Conservation (phyloP, 2,329 filamentous ascomycete genomes). For the Hymenoscyphus occultus region DNA sequence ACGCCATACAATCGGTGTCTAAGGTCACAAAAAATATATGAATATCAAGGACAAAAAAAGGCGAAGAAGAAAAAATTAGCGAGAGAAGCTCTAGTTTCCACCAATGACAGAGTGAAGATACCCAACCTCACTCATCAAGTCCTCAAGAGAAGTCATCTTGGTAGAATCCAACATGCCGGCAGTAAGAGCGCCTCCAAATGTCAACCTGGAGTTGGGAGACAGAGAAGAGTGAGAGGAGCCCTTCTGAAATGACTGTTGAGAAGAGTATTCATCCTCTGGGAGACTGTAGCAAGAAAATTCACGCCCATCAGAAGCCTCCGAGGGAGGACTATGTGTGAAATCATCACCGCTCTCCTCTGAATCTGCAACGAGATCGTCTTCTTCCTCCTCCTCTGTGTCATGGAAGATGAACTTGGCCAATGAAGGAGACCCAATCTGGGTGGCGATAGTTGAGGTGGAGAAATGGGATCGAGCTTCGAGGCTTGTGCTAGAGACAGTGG, state of each 20-base stretch:
- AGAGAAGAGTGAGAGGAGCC: constrained; percentile 9
- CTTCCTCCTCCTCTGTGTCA: constrained; percentile 24
- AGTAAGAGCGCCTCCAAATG: constrained; percentile 27
- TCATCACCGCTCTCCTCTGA: constrained; percentile 30
- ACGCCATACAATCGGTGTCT: constrained; percentile 7
- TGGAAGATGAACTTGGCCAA: constrained; percentile 30
- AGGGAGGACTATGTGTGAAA: constrained; percentile 25
- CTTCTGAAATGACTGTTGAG: constrained; percentile 24
- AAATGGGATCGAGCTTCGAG: background rate
- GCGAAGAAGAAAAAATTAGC: background rate
- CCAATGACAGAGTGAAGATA: constrained; percentile 46
- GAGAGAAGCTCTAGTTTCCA: constrained; percentile 8
- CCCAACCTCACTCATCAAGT: constrained; percentile 49
- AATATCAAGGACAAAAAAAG: background rate
- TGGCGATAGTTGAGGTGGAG: constrained; percentile 30
- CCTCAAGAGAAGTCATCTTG: constrained; percentile 41
- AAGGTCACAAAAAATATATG: background rate
- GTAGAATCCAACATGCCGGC: constrained; percentile 20
- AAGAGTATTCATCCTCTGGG: constrained; percentile 24
- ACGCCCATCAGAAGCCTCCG: constrained; percentile 14
- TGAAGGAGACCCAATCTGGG: constrained; percentile 26
- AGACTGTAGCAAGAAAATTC: constrained; percentile 28
- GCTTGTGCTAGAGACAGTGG: constrained; percentile 28
- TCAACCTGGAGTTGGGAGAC: constrained; percentile 12
- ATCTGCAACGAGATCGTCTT: constrained; percentile 25